phyloP scores from a whole-genome alignment of 140 eudicot genomes.

The Bidens hawaiensis region DNA sequence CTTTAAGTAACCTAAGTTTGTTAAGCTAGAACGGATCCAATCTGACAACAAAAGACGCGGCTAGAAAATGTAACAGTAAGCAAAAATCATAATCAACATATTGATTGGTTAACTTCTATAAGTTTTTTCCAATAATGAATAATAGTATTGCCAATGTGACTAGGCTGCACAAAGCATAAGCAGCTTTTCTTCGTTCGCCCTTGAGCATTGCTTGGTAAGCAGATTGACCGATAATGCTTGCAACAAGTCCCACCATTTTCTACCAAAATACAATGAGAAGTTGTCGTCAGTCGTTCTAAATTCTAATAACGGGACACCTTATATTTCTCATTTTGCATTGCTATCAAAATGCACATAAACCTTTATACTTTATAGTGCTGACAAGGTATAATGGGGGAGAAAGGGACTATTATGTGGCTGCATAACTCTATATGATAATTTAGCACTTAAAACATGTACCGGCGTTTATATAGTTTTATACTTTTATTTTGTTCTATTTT shows the following conservation, averaged over 20 bases:
- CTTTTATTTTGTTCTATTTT: not conserved
- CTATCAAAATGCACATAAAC: no score
- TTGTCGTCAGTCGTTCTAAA: not conserved
- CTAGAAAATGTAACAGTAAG: not conserved
- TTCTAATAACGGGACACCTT: no score
- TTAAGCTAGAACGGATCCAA: not conserved
- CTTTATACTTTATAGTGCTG: not conserved
- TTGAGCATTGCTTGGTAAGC: conserved; percentile 24
- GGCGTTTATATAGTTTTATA: no score
- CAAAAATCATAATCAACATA: not conserved
- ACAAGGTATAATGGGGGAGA: not conserved
- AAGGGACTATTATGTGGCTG: not conserved
- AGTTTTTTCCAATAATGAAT: conserved; percentile 22
- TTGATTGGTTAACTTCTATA: not conserved
- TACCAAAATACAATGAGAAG: conserved; percentile 17
- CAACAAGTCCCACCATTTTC: conserved; percentile 42
- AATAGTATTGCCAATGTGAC: conserved; percentile 19
- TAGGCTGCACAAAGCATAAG: conserved; percentile 28
- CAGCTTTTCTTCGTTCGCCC: conserved; percentile 24
- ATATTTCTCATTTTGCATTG: no score
- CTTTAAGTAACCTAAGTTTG: not conserved
- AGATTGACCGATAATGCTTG: conserved; percentile 37
- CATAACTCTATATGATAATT: no score
- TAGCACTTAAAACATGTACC: no score
- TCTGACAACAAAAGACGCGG: not conserved